Conservation (phyloP, 2,329 filamentous ascomycete genomes). For the Alternaria sp. region DNA sequence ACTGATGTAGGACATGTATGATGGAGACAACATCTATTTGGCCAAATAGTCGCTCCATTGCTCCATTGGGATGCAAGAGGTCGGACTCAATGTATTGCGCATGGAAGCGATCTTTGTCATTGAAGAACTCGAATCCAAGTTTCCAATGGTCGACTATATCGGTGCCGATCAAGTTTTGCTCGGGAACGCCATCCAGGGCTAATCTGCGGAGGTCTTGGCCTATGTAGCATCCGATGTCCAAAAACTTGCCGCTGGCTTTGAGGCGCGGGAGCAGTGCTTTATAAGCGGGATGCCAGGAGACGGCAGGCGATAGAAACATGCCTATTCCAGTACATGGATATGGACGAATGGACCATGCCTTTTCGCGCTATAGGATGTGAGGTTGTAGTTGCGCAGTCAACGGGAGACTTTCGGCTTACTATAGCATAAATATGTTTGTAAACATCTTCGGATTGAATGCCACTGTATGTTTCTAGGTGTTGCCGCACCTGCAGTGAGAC, state of each 20-base stretch:
- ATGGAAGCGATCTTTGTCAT: not conserved
- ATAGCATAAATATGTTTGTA: not conserved
- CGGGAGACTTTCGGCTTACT: not conserved
- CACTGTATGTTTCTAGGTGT: not conserved
- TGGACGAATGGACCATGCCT: not conserved
- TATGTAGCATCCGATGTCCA: not conserved
- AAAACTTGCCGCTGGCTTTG: not conserved
- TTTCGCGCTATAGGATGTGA: not conserved
- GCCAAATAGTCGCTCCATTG: not conserved
- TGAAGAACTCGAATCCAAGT: not conserved
- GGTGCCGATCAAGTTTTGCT: not conserved
- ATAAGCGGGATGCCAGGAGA: not conserved
- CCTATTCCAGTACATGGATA: not conserved
- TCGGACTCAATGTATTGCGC: not conserved
- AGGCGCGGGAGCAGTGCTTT: not conserved
- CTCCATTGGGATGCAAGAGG: not conserved
- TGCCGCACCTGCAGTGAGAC: not conserved
- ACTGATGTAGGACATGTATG: not conserved
- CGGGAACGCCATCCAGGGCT: not conserved
- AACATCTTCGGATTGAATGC: not conserved
- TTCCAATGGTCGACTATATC: not conserved
- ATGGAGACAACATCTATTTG: not conserved
- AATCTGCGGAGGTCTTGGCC: not conserved
- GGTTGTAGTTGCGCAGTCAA: not conserved
- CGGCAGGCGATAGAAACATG: not conserved